Conservation (phyloP, 371 early-diverging fungal species). For the Apophysomyces ossiformis region DNA sequence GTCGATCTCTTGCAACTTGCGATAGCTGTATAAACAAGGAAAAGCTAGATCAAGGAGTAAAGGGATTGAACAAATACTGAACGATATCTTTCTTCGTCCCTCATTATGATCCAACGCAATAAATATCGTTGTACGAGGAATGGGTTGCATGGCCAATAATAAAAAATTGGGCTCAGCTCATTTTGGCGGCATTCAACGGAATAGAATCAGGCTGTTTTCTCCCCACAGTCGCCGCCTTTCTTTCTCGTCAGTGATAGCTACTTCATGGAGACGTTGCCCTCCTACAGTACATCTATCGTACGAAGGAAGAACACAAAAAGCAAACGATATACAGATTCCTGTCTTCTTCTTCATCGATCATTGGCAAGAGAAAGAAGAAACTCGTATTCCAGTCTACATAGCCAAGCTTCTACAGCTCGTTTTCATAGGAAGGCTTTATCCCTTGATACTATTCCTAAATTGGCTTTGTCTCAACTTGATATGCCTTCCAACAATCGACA, state of each 20-base stretch:
- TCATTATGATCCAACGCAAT: background rate
- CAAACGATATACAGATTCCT: conserved; percentile 13
- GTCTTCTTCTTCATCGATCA: conserved; percentile 2
- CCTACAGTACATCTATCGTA: background rate
- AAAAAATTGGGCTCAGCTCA: background rate
- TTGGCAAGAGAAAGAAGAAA: conserved; percentile 10
- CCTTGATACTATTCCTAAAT: conserved; percentile 19
- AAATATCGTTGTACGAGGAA: conserved; percentile 12
- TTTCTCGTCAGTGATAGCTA: background rate
- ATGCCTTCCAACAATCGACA: background rate
- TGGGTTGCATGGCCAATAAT: conserved; percentile 10
- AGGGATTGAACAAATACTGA: background rate
- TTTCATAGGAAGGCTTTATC: conserved; percentile 16
- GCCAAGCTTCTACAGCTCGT: background rate
- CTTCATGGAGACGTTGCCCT: conserved; percentile 2
- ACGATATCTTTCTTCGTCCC: too few species aligned
- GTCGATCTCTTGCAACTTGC: background rate
- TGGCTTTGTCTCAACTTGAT: background rate
- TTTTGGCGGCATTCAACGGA: conserved; percentile 1
- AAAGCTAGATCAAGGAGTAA: conserved; percentile 1
- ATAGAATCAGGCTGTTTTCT: conserved; percentile 4
- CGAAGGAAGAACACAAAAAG: background rate
- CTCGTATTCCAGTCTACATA: conserved; percentile 5
- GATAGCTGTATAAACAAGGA: background rate
- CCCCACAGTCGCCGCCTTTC: background rate